Evolutionary conservation across 2,329 filamentous ascomycete genomes (phyloP), one percentile per base, ranked within the genome.

Genomic region (Pseudogymnoascus sp.): DNA sequence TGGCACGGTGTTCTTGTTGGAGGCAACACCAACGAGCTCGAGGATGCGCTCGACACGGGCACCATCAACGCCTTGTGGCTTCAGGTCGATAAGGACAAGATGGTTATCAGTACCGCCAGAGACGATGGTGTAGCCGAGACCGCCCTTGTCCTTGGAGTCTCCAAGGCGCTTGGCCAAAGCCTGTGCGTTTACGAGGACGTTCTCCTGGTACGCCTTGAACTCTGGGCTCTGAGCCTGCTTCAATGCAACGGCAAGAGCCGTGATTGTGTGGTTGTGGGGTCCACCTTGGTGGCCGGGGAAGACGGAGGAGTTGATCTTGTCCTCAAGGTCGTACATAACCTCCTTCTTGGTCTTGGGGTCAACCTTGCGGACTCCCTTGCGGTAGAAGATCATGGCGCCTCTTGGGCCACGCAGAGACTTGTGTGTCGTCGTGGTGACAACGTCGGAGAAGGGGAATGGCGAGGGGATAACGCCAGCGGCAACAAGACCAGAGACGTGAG

Each of bases 221-320:
- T 96, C 93, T 60, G 88, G 85, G 5, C 86, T 86, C 74, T 93
- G 91, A 2, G 91, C 91, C 78, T 99, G 95, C 80, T 96, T 96
- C 65, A 99, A 83, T 11, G 95, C 95, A 60, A 99, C 95, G 18
- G 95, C 87, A 29, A 99, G 83, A 51, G 95, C 95, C 37, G 95
- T 96, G 76, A 99, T 99, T 70, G 95, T 99, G 81, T 99, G 95
- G 81, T 99, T 99, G 80, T 99, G 95, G 62, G 95, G 95, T 23
- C 95, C 95, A 74, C 95, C 95, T 77, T 99, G 95, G 78, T 99
- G 95, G 64, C 95, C 95, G 14, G 95, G 95, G 82, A 99, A 99
- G 66, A 99, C 95, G 63, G 93, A 96, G 71, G 86, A 85, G 79
- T 99, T 99, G 80, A 99, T 99, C 63, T 93, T 90, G 29, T 83